These are phyloP conservation scores for Sporothrix variecibatus DNA, from an alignment of 2,329 filamentous ascomycete genomes.

Conservation along the genomic window DNA sequence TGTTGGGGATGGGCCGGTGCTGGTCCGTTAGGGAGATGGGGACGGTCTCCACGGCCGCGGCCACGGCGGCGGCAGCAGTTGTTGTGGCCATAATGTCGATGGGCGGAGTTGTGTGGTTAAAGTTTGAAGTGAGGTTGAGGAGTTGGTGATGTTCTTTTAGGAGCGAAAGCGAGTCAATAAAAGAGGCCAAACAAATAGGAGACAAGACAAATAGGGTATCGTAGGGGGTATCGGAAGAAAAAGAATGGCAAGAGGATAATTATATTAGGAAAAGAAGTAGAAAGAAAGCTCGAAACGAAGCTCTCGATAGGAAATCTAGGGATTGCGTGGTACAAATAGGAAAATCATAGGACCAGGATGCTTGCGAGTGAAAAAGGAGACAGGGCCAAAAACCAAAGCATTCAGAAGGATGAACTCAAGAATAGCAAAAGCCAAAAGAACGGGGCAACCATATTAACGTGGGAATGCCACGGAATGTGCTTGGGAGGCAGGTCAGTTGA, in stretches of 20 bases:
- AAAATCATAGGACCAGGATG: background rate
- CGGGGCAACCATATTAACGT: background rate
- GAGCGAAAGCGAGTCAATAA: background rate
- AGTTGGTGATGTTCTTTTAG: background rate
- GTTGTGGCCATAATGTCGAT: background rate
- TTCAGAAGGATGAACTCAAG: too few relatives aligned
- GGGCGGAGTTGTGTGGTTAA: background rate
- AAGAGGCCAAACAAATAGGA: background rate
- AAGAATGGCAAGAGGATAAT: background rate
- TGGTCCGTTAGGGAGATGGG: background rate
- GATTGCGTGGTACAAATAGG: background rate
- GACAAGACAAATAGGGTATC: background rate
- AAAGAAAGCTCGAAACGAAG: background rate
- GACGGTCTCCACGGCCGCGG: background rate
- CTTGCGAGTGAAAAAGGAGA: background rate
- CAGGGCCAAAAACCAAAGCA: background rate
- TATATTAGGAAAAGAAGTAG: background rate
- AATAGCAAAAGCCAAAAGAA: background rate
- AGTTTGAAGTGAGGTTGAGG: background rate
- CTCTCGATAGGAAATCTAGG: background rate
- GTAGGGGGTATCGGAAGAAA: background rate
- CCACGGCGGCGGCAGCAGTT: background rate
- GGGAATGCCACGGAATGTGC: background rate
- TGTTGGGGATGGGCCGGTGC: constrained; percentile 3
- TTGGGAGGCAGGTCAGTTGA: background rate